Conservation (phyloP, 2,329 filamentous ascomycete species). For the Penicillium carneum region DNA sequence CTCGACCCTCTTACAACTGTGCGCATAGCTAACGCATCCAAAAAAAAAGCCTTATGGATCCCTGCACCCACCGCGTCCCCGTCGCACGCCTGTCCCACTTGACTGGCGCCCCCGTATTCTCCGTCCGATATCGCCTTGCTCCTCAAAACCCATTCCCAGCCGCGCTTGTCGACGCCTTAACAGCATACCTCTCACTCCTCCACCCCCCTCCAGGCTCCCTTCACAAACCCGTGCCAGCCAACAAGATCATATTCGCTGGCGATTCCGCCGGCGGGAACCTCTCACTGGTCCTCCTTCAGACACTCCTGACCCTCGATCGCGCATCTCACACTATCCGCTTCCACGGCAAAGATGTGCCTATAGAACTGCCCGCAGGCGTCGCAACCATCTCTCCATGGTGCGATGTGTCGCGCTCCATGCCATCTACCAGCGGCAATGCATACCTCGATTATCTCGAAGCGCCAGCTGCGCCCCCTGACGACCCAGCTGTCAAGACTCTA, state of each 20-base stretch:
- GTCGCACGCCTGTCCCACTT: slow-evolving; percentile 50
- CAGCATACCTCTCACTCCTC: slow-evolving; percentile 57
- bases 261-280: slow-evolving; percentile 58
- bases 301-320: slow-evolving; percentile 52
- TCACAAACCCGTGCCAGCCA: slow-evolving; percentile 53
- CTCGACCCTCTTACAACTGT: not conserved
- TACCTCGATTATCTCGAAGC: slow-evolving; percentile 52
- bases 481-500: slow-evolving; percentile 20
- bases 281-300: slow-evolving; percentile 50
- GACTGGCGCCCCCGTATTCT: slow-evolving; percentile 52
- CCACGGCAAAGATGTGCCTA: slow-evolving; percentile 49
- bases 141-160: slow-evolving; percentile 58
- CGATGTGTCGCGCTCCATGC: slow-evolving; percentile 54
- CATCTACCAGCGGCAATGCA: slow-evolving; percentile 48
- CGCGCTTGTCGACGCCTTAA: slow-evolving; percentile 56
- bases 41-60: slow-evolving; percentile 51
- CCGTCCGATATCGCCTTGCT: slow-evolving; percentile 57
- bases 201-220: slow-evolving; percentile 53
- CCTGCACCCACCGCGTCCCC: slow-evolving; percentile 51
- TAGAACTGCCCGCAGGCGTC: slow-evolving; percentile 53
- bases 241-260: slow-evolving; percentile 56
- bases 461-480: slow-evolving; percentile 36
- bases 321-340: slow-evolving; percentile 47
- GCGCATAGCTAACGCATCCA: not conserved
- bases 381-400: slow-evolving; percentile 53